Conservation (phyloP, 805 yeast species). For the Crinitomyces ghanaensis region DNA sequence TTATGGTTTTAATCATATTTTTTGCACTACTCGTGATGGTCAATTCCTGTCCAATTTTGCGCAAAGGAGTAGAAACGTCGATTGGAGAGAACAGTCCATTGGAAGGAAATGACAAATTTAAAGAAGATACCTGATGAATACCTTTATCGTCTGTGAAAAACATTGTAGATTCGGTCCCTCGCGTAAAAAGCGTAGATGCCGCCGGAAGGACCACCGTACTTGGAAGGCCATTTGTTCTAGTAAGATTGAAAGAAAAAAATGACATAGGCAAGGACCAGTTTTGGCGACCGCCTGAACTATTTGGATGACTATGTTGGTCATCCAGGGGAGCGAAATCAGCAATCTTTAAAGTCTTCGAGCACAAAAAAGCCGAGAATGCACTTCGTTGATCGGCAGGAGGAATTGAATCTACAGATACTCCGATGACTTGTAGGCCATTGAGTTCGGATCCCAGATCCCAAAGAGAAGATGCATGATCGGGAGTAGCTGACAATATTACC, state of each 20-base stretch:
- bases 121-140: slow-evolving; percentile 3
- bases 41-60: slow-evolving; percentile 21
- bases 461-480: slow-evolving; percentile 24
- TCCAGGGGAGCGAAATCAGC: slow-evolving; percentile 14
- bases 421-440: slow-evolving; percentile 19
- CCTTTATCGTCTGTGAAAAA: slow-evolving; percentile 1
- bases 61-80: slow-evolving; percentile 9
- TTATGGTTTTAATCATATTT: slow-evolving; percentile 47
- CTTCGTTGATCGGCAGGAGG: slow-evolving; percentile 24
- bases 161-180: slow-evolving; percentile 16
- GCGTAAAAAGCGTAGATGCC: slow-evolving; percentile 25
- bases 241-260: slow-evolving; percentile 3
- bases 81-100: background rate
- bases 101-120: slow-evolving; percentile 1
- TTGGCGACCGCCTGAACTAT: slow-evolving; percentile 9
- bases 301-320: slow-evolving; percentile 7
- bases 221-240: background rate
- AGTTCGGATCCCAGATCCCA: slow-evolving; percentile 7
- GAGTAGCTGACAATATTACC: slow-evolving; percentile 25
- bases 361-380: slow-evolving; percentile 20
- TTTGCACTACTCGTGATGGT: slow-evolving; percentile 40
- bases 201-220: slow-evolving; percentile 13
- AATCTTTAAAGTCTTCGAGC: slow-evolving; percentile 12
- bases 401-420: slow-evolving; percentile 22
- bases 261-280: slow-evolving; percentile 11